phyloP scores from a whole-genome alignment of 2,329 filamentous ascomycete species.

The Fusarium hainanense region DNA sequence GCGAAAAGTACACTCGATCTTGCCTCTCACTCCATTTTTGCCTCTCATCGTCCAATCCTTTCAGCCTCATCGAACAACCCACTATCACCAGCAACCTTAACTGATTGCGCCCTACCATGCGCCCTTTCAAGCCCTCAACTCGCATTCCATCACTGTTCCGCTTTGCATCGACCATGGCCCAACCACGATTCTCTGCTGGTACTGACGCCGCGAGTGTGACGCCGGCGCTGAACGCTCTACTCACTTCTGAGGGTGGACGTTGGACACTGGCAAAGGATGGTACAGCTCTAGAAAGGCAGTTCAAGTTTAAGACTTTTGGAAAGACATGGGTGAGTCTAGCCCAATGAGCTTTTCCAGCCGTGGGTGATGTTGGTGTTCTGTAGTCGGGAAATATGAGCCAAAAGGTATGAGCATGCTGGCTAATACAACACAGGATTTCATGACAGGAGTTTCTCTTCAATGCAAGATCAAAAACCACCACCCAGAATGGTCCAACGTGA shows the following conservation, averaged over 20 bases:
- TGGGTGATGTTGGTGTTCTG: not conserved
- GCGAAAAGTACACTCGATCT: slow-evolving; percentile 24
- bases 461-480: slow-evolving; percentile 77
- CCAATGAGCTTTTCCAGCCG: not conserved
- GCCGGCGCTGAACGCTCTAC: slow-evolving; percentile 53
- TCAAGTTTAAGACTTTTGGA: slow-evolving; percentile 73
- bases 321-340: slow-evolving; percentile 69
- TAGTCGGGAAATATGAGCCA: not conserved
- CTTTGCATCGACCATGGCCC: slow-evolving; percentile 43
- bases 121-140: slow-evolving; percentile 6
- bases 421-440: slow-evolving; percentile 69
- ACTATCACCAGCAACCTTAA: slow-evolving; percentile 8
- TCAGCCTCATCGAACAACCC: slow-evolving; percentile 11
- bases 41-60: slow-evolving; percentile 25
- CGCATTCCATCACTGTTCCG: slow-evolving; percentile 23
- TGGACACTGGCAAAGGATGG: slow-evolving; percentile 65
- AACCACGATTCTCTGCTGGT: slow-evolving; percentile 58
- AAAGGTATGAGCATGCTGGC: not conserved
- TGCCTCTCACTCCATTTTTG: slow-evolving; percentile 19
- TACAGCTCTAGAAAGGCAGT: slow-evolving; percentile 67
- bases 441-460: slow-evolving; percentile 76
- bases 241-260: slow-evolving; percentile 53
- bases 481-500: slow-evolving; percentile 80
- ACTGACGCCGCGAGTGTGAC: slow-evolving; percentile 55
- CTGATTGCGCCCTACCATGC: slow-evolving; percentile 25